phyloP scores from a whole-genome alignment of 495 filamentous ascomycete genomes.

The Xylaria flabelliformis region DNA sequence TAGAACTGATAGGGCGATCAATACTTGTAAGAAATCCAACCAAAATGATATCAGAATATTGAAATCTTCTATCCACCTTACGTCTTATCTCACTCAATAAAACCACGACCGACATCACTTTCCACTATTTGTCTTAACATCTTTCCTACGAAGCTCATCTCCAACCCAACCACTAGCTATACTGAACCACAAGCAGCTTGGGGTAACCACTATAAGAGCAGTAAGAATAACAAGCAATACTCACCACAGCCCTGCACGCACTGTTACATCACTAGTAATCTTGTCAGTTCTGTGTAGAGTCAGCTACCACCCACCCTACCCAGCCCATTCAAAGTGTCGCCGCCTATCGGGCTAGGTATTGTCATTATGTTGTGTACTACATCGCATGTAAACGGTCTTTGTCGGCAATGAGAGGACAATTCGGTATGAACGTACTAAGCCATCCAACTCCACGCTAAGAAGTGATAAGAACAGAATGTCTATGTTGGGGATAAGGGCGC shows the following conservation, averaged over 20 bases:
- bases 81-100: neutral
- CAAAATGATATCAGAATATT: neutral
- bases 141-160: neutral
- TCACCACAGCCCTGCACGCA: neutral
- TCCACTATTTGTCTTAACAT: neutral
- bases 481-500: no score
- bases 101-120: no score
- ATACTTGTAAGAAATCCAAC: neutral
- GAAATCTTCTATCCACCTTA: neutral
- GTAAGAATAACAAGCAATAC: neutral
- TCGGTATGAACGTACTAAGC: no score
- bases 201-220: neutral
- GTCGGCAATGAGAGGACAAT: neutral
- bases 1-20: no score
- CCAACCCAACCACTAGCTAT: neutral
- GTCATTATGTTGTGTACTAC: neutral
- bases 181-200: neutral
- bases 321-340: neutral
- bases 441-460: no score
- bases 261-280: slow-evolving; percentile 15
- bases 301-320: slow-evolving; percentile 7
- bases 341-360: neutral
- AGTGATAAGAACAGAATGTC: no score
- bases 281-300: neutral
- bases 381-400: neutral